phyloP scores from a whole-genome alignment of 768 basidiomycete genomes.

The Suillus sp. region DNA sequence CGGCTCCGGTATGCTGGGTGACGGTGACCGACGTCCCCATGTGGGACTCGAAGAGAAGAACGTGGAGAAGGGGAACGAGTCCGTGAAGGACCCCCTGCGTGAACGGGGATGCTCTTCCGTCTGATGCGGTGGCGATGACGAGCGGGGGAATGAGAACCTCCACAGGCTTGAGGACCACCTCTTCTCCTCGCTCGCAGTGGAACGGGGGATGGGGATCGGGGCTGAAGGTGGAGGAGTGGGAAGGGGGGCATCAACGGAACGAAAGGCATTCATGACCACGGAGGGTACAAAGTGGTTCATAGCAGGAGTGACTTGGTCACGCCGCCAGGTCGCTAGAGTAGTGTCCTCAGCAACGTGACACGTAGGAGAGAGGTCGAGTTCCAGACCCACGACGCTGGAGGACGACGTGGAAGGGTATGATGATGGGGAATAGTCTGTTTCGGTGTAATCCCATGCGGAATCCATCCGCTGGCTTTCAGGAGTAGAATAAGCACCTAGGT shows the following conservation, averaged over 20 bases:
- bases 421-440: conserved; percentile 49
- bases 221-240: conserved; percentile 28
- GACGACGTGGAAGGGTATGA: conserved; percentile 46
- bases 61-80: conserved; percentile 51
- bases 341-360: conserved; percentile 32
- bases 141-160: conserved; percentile 38
- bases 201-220: conserved; percentile 32
- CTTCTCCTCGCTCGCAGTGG: conserved; percentile 34
- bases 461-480: conserved; percentile 55
- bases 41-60: conserved; percentile 36
- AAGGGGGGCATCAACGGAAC: conserved; percentile 15
- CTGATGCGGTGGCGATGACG: conserved; percentile 31
- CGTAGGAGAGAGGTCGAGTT: conserved; percentile 34
- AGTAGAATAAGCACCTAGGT: conserved; percentile 41
- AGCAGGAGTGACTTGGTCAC: conserved; percentile 28
- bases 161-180: conserved; percentile 38
- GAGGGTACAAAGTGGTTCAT: conserved; percentile 29
- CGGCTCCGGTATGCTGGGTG: conserved; percentile 41
- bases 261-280: conserved; percentile 27
- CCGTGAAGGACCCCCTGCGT: conserved; percentile 34
- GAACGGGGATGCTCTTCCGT: conserved; percentile 31
- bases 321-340: conserved; percentile 36
- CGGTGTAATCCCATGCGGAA: conserved; percentile 49
- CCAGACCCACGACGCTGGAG: conserved; percentile 36
- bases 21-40: conserved; percentile 38